These are phyloP conservation scores for Solanum ossicruentum DNA, from an alignment of 257 asterid species.

Conservation along the genomic window DNA sequence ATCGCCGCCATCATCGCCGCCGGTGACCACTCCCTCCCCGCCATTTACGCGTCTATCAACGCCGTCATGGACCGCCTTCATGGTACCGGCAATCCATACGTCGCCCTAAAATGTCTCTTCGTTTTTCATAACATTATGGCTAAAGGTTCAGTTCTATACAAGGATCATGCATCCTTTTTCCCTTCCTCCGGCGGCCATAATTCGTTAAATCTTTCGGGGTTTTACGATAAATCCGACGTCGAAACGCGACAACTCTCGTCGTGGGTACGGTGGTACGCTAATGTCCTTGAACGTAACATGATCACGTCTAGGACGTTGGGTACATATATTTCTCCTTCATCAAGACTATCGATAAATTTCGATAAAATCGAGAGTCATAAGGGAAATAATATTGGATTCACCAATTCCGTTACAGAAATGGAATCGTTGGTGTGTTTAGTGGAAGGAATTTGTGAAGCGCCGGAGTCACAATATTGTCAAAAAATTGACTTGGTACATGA, in stretches of 20 bases:
- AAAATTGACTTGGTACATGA: slow-evolving; percentile 18
- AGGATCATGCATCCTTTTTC: slow-evolving; percentile 1
- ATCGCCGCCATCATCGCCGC: slow-evolving; percentile 16
- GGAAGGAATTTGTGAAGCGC: slow-evolving; percentile 26
- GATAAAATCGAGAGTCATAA: background rate
- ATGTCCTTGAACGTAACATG: slow-evolving; percentile 16
- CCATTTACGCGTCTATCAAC: slow-evolving; percentile 14
- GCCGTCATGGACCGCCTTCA: slow-evolving; percentile 27
- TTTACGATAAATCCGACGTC: background rate
- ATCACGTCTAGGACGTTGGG: slow-evolving; percentile 13
- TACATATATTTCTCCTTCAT: slow-evolving; percentile 1
- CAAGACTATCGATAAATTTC: background rate
- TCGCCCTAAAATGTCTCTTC: slow-evolving; percentile 28
- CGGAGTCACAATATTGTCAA: slow-evolving; percentile 16
- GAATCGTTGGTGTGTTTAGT: slow-evolving; percentile 14
- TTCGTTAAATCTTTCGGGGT: slow-evolving; percentile 10
- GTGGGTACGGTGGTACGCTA: slow-evolving; percentile 34
- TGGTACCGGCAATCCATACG: slow-evolving; percentile 11
- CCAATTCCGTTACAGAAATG: slow-evolving; percentile 7
- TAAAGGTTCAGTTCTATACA: slow-evolving; percentile 12
- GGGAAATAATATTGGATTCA: background rate
- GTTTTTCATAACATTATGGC: slow-evolving; percentile 16
- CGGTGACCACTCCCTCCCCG: slow-evolving; percentile 5
- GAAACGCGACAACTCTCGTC: slow-evolving; percentile 8
- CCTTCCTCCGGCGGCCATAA: slow-evolving; percentile 10